Conservation (phyloP, 2,329 filamentous ascomycete species). For the Ophiostoma sp. region DNA sequence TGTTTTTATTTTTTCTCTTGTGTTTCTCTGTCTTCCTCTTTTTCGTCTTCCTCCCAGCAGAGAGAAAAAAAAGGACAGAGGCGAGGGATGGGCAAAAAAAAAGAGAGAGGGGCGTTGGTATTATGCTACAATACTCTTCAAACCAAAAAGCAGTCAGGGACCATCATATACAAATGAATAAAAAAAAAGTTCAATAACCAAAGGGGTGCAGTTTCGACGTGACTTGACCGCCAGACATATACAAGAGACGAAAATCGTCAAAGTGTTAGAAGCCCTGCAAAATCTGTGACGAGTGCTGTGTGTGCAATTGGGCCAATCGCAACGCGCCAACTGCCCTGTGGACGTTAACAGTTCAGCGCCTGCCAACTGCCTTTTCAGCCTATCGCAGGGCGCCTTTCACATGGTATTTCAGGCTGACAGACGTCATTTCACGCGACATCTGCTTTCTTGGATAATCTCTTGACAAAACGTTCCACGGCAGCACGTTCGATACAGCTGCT, state of each 20-base stretch:
- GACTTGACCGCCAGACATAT: background rate
- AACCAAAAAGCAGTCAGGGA: constrained; percentile 28
- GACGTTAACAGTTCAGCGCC: background rate
- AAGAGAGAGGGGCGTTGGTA: constrained; percentile 27
- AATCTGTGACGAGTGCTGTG: background rate
- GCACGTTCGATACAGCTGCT: background rate
- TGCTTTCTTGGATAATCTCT: background rate
- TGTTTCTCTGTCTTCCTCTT: constrained; percentile 5
- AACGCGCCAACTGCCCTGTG: background rate
- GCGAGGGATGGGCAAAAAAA: constrained; percentile 20
- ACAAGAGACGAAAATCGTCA: background rate
- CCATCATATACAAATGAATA: constrained; percentile 23
- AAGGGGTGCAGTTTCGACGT: background rate
- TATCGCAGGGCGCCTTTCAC: background rate
- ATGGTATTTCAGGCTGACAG: constrained; percentile 2
- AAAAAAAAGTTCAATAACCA: constrained; percentile 17
- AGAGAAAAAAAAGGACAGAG: background rate
- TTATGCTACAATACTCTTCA: constrained; percentile 26
- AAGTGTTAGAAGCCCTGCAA: background rate
- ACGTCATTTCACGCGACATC: constrained; percentile 6
- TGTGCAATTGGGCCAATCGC: background rate
- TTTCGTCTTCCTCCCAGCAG: background rate
- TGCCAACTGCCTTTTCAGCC: background rate
- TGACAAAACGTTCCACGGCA: background rate
- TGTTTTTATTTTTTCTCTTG: constrained; percentile 23